Base-by-base conservation (phyloP, 2,329 filamentous ascomycete genomes). In the Aspergillus candidus region DNA sequence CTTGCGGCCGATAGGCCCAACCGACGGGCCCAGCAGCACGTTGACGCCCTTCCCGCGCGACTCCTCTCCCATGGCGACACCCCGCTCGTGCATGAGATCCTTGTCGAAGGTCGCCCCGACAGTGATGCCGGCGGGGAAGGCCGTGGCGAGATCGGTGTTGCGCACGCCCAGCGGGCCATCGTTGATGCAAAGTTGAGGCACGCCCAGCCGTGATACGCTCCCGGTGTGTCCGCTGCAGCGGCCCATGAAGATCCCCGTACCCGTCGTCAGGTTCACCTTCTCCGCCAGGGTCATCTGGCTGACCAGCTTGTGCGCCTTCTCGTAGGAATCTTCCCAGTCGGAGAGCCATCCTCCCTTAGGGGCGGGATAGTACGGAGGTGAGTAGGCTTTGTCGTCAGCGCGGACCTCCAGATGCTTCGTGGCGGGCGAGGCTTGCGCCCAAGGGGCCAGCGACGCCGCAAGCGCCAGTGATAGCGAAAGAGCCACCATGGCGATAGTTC, bases 41-140 rank as follows among this genome's bases (percentile, higher is more conserved):
- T 88, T 82, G 33, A 82, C 75, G 2, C 86, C 86, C 60, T 89
- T 89, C 2, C 82, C 83, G 13, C 81, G 77, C 43, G 83, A 83
- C 60, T 90, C 86, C 52, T 82, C 70, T 15, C 85, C 85, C 5
- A 89, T 68, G 2, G 81, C 84, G 11, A 80, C 76, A 2, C 78
- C 85, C 22, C 85, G 77, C 40, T 77, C 72, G 51, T 84, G 82
- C 65, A 88, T 83, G 39, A 88, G 69, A 12, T 77, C 71, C 67
- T 88, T 89, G 65, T 85, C 83, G 60, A 81, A 89, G 0, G 86
- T 88, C 2, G 84, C 84, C 13, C 83, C 86, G 1, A 77, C 78
- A 0, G 83, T 88, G 53, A 91, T 86, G n/a, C 86, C 86, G 7
- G 85, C 77, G 0, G 87, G 86, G 54, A 91, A 93, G 0, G 80